A percentile compares a stretch with the other conserved stretches of the same genome.
Evolutionary conservation across 148 eudicot genomes (phyloP).

Genomic region (Vaccinium darrowii): DNA sequence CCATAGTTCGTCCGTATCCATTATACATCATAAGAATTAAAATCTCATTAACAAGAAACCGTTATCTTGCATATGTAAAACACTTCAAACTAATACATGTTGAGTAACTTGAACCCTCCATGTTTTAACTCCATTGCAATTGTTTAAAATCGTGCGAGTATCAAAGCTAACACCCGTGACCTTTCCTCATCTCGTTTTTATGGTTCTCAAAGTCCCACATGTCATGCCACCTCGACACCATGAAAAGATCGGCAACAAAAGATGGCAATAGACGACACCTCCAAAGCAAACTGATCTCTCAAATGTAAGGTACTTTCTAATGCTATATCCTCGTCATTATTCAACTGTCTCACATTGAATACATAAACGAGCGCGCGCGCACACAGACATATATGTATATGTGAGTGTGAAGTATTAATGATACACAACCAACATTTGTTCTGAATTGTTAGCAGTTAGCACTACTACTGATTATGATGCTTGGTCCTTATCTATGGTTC

Average conservation of each 20-base stretch:
- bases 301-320: background rate
- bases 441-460: too few species aligned
- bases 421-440: too few species aligned
- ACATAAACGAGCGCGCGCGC: too few species aligned
- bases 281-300: background rate
- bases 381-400: too few species aligned
- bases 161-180: background rate
- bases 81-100: background rate
- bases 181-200: background rate
- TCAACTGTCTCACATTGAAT: too few species aligned
- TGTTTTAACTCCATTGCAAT: background rate
- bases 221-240: background rate
- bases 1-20: slow-evolving; percentile 77
- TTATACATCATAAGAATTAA: background rate
- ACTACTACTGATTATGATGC: too few species aligned
- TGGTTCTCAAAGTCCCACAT: background rate
- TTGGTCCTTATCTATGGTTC: too few species aligned
- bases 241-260: background rate
- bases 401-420: too few species aligned
- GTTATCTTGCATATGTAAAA: background rate
- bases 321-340: too few species aligned
- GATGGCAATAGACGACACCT: background rate
- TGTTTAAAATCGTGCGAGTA: background rate
- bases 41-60: background rate
- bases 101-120: background rate